Evolutionary conservation across 2,329 filamentous ascomycete genomes (phyloP).

Genomic region (Fusarium sambucinum): DNA sequence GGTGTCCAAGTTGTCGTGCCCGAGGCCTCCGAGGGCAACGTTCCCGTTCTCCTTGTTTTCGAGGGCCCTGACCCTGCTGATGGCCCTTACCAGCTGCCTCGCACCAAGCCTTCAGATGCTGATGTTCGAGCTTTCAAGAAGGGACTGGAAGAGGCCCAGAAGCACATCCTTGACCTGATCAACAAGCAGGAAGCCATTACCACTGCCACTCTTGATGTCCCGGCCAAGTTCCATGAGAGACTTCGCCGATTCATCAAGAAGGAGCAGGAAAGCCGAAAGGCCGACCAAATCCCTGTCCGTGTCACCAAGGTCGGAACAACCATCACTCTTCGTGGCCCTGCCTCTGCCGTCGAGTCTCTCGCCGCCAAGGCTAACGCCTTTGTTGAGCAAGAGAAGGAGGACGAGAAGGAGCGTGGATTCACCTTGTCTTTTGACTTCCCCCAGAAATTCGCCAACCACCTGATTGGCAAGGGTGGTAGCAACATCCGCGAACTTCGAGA

Average conservation of each 20-base stretch:
- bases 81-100: slow-evolving; percentile 66
- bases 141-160: slow-evolving; percentile 66
- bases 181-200: slow-evolving; percentile 69
- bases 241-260: slow-evolving; percentile 73
- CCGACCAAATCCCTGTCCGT: slow-evolving; percentile 70
- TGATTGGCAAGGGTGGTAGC: slow-evolving; percentile 76
- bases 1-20: slow-evolving; percentile 82
- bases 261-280: slow-evolving; percentile 69
- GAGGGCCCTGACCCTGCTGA: slow-evolving; percentile 70
- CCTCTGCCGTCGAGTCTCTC: slow-evolving; percentile 77
- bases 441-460: slow-evolving; percentile 91
- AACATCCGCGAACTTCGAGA: slow-evolving; percentile 75
- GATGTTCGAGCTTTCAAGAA: slow-evolving; percentile 67
- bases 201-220: slow-evolving; percentile 67
- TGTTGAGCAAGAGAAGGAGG: slow-evolving; percentile 87
- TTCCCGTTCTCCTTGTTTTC: slow-evolving; percentile 78
- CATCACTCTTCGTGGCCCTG: slow-evolving; percentile 82
- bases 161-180: slow-evolving; percentile 69
- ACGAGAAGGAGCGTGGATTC: slow-evolving; percentile 94
- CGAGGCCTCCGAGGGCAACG: slow-evolving; percentile 68
- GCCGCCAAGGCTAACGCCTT: slow-evolving; percentile 80
- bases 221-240: slow-evolving; percentile 72
- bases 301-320: slow-evolving; percentile 70
- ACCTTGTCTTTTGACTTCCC: slow-evolving; percentile 91
- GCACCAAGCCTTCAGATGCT: slow-evolving; percentile 62